phyloP scores from a whole-genome alignment of 768 basidiomycete species.

The Tephrocybe rancida region DNA sequence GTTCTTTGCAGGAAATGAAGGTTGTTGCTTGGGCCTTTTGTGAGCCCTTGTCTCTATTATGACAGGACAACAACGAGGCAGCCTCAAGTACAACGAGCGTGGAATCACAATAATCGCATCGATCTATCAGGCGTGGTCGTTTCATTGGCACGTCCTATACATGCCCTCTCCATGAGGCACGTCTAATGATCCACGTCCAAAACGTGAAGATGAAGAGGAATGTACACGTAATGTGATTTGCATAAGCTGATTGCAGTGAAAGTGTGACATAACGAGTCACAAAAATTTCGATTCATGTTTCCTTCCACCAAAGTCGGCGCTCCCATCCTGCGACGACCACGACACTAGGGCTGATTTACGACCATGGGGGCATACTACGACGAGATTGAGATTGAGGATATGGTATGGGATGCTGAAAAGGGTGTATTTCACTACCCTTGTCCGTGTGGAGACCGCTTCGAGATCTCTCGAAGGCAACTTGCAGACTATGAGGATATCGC shows the following conservation, averaged over 20 bases:
- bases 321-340: slow-evolving; percentile 8
- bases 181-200: background rate
- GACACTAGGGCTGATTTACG: background rate
- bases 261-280: slow-evolving; percentile 16
- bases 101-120: slow-evolving; percentile 9
- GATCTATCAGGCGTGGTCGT: slow-evolving; percentile 11
- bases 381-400: slow-evolving; percentile 97
- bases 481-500: slow-evolving; percentile 92
- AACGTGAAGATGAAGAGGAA: background rate
- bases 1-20: background rate
- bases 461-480: slow-evolving; percentile 86
- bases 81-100: slow-evolving; percentile 13
- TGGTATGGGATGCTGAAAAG: slow-evolving; percentile 85
- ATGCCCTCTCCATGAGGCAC: slow-evolving; percentile 24
- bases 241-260: background rate
- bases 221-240: slow-evolving; percentile 1
- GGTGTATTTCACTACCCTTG: slow-evolving; percentile 94
- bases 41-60: slow-evolving; percentile 11
- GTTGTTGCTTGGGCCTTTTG: slow-evolving; percentile 6
- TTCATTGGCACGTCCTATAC: slow-evolving; percentile 10
- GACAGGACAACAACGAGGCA: slow-evolving; percentile 17
- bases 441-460: slow-evolving; percentile 97
- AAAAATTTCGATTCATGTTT: slow-evolving; percentile 22
- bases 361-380: slow-evolving; percentile 89
- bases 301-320: slow-evolving; percentile 2